phyloP scores from a whole-genome alignment of 2,329 filamentous ascomycete genomes.

The Calonectria hawksworthii region DNA sequence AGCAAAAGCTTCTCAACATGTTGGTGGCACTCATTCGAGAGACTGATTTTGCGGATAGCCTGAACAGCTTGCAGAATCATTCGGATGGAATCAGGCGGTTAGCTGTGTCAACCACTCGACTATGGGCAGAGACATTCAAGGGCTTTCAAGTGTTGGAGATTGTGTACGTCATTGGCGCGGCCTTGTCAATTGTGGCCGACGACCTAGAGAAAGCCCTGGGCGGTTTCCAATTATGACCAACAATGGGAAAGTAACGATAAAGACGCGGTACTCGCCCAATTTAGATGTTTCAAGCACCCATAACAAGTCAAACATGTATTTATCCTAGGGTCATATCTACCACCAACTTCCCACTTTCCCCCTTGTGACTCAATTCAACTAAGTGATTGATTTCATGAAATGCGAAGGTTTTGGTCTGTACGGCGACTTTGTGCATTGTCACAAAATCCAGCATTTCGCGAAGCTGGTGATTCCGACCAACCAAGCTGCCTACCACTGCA shows the following conservation, averaged over 20 bases:
- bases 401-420: no score
- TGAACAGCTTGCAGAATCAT: slow-evolving; percentile 35
- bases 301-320: no score
- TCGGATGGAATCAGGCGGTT: slow-evolving; percentile 35
- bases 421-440: no score
- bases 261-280: no score
- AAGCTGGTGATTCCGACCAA: no score
- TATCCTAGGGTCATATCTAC: no score
- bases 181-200: slow-evolving; percentile 30
- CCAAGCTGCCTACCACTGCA: no score
- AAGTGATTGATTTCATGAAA: no score
- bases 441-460: no score
- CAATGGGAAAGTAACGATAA: no score
- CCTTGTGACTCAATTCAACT: not conserved
- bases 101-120: slow-evolving; percentile 38
- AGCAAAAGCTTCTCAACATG: slow-evolving; percentile 42
- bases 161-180: slow-evolving; percentile 39
- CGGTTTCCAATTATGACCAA: not conserved
- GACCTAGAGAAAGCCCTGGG: not conserved
- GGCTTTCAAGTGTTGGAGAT: slow-evolving; percentile 47
- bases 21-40: slow-evolving; percentile 42
- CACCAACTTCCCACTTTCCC: not conserved
- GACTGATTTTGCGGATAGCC: slow-evolving; percentile 35
- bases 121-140: slow-evolving; percentile 50
- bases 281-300: no score